These are phyloP conservation scores for Sugiyamaella pinicola DNA, from an alignment of 1,139 yeast genomes.

Conservation along the genomic window DNA sequence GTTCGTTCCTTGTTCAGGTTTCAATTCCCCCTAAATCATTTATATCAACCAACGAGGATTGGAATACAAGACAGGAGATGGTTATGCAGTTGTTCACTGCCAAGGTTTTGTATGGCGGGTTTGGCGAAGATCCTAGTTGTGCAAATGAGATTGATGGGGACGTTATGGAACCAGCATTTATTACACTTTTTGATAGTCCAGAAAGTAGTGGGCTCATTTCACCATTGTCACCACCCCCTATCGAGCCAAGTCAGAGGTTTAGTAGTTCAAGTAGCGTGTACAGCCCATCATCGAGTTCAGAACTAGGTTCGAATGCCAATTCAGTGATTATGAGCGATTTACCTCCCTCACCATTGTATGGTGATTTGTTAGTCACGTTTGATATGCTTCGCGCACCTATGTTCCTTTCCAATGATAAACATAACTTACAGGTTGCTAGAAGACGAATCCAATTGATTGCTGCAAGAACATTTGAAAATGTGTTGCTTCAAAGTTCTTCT, in stretches of 20 bases:
- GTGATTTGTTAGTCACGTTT: conserved; percentile 24
- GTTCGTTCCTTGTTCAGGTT: conserved; percentile 30
- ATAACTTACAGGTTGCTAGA: conserved; percentile 29
- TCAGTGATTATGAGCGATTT: conserved; percentile 14
- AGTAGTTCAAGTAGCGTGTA: conserved; percentile 13
- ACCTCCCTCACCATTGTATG: conserved; percentile 29
- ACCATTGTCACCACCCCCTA: conserved; percentile 16
- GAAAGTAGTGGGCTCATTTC: neutral
- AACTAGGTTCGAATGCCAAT: neutral
- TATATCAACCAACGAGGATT: conserved; percentile 1
- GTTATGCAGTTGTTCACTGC: conserved; percentile 19
- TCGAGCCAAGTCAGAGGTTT: conserved; percentile 6
- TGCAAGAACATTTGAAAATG: conserved; percentile 30
- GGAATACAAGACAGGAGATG: conserved; percentile 1
- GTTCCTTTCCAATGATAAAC: conserved; percentile 27
- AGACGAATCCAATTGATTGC: conserved; percentile 34
- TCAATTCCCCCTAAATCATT: conserved; percentile 17
- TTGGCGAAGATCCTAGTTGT: conserved; percentile 11
- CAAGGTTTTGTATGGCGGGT: conserved; percentile 20
- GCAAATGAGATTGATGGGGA: neutral
- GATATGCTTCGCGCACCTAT: conserved; percentile 21
- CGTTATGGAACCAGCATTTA: neutral
- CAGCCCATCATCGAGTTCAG: conserved; percentile 8
- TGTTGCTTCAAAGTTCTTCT: conserved; percentile 19
- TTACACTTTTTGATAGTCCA: conserved; percentile 1